These are phyloP conservation scores for Boletus sp. DNA, from an alignment of 1,284 basidiomycete species.

Conservation along the genomic window DNA sequence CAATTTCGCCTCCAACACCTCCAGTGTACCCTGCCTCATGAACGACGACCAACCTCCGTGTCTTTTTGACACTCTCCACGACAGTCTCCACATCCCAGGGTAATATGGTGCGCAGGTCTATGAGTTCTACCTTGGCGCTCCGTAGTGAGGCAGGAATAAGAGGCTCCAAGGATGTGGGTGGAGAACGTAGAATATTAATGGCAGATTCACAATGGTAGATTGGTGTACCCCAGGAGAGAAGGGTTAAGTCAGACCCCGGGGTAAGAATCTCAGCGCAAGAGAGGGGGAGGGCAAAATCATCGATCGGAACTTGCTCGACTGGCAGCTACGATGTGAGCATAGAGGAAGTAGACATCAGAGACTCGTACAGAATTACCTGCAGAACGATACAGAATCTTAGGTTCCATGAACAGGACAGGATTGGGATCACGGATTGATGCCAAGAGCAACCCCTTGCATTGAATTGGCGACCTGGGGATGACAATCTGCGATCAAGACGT, in stretches of 20 bases:
- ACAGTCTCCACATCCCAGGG: conserved; percentile 87
- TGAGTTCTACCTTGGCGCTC: conserved; percentile 78
- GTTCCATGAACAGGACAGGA: conserved; percentile 94
- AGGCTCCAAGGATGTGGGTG: conserved; percentile 63
- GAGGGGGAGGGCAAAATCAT: conserved; percentile 83
- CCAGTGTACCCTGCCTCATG: conserved; percentile 87
- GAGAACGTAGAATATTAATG: conserved; percentile 62
- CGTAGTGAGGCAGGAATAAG: conserved; percentile 73
- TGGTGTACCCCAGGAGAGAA: conserved; percentile 91
- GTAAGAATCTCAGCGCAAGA: conserved; percentile 75
- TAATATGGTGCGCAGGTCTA: conserved; percentile 87
- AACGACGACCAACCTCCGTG: conserved; percentile 83
- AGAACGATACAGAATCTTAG: conserved; percentile 86
- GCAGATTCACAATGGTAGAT: conserved; percentile 88
- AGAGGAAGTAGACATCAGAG: neutral
- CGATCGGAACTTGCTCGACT: conserved; percentile 91
- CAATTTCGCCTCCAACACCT: conserved; percentile 85
- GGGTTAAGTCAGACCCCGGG: conserved; percentile 78
- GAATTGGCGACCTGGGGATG: conserved; percentile 89
- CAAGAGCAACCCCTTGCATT: conserved; percentile 90
- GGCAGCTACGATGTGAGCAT: conserved; percentile 17
- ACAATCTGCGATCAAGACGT: conserved; percentile 56
- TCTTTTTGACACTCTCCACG: conserved; percentile 78
- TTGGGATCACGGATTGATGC: conserved; percentile 88
- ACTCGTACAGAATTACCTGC: conserved; percentile 45